Evolutionary conservation across 1,284 basidiomycete genomes (phyloP).

Genomic region (Trichosporon sp.): DNA sequence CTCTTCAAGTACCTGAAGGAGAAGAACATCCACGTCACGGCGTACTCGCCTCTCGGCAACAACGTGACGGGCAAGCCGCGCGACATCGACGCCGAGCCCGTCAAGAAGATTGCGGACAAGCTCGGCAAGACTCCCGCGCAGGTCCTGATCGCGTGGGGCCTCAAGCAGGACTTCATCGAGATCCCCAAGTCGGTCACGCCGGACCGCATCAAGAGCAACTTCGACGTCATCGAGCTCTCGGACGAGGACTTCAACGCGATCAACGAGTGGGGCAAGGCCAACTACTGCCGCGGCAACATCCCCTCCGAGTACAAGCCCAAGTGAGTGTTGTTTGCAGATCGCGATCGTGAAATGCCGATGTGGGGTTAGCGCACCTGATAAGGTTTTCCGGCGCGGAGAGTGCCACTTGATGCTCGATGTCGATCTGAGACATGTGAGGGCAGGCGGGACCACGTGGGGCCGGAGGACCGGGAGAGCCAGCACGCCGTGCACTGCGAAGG

Average conservation of each 20-base stretch:
- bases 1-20: conserved; percentile 52
- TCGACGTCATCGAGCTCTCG: conserved; percentile 62
- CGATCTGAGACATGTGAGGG: not conserved
- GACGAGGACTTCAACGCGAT: conserved; percentile 62
- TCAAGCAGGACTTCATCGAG: conserved; percentile 47
- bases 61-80: conserved; percentile 41
- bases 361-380: not conserved
- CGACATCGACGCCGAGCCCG: conserved; percentile 49
- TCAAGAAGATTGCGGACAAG: conserved; percentile 60
- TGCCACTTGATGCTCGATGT: not conserved
- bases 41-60: conserved; percentile 53
- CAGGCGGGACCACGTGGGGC: not conserved
- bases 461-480: no score
- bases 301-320: conserved; percentile 56
- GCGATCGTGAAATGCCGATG: no score
- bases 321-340: no score
- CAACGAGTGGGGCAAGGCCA: conserved; percentile 56
- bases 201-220: conserved; percentile 59
- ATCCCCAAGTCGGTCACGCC: conserved; percentile 66
- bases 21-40: conserved; percentile 69
- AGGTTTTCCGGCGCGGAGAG: not conserved
- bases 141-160: conserved; percentile 68
- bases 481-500: no score
- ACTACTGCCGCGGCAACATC: conserved; percentile 59
- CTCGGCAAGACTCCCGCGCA: conserved; percentile 62